These are phyloP conservation scores for Penicillium sp. DNA, from an alignment of 2,329 filamentous ascomycete genomes.

Conservation along the genomic window DNA sequence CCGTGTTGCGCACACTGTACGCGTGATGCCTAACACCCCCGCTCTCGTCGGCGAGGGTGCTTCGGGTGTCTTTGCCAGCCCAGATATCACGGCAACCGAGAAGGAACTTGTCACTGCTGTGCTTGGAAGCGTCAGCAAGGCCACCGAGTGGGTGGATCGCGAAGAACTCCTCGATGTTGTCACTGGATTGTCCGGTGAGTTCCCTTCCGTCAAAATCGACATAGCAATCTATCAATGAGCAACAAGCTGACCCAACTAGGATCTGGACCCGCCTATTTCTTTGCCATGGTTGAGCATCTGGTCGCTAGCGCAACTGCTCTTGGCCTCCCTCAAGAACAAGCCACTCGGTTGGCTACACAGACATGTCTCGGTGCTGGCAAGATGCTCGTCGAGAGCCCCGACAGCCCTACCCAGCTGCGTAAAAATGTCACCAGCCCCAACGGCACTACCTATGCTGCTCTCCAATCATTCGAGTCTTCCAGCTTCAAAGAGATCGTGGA, in stretches of 20 bases:
- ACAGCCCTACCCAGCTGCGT: constrained; percentile 33
- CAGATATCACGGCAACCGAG: constrained; percentile 28
- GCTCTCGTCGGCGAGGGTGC: constrained; percentile 37
- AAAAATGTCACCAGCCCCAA: constrained; percentile 40
- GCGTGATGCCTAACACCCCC: constrained; percentile 40
- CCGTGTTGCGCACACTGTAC: constrained; percentile 28
- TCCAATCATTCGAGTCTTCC: constrained; percentile 32
- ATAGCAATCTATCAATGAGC: background rate
- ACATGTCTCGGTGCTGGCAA: constrained; percentile 38
- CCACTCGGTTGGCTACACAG: constrained; percentile 34
- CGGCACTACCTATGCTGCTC: constrained; percentile 35
- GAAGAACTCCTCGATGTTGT: constrained; percentile 38
- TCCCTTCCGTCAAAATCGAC: background rate
- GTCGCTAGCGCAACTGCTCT: constrained; percentile 34
- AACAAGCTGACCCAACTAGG: constrained; percentile 20
- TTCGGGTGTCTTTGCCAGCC: constrained; percentile 29
- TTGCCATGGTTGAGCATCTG: constrained; percentile 39
- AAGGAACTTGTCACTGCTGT: constrained; percentile 33
- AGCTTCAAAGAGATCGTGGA: constrained; percentile 33
- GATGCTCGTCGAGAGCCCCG: constrained; percentile 34
- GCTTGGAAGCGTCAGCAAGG: constrained; percentile 34
- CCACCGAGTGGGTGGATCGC: constrained; percentile 36
- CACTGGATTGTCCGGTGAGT: constrained; percentile 36
- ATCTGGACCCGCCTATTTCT: constrained; percentile 40
- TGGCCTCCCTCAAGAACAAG: constrained; percentile 35